Percentiles rank a stretch among this genome's conserved stretches.
phyloP scores from a whole-genome alignment of 805 yeast genomes.

The Starmerella geochares region DNA sequence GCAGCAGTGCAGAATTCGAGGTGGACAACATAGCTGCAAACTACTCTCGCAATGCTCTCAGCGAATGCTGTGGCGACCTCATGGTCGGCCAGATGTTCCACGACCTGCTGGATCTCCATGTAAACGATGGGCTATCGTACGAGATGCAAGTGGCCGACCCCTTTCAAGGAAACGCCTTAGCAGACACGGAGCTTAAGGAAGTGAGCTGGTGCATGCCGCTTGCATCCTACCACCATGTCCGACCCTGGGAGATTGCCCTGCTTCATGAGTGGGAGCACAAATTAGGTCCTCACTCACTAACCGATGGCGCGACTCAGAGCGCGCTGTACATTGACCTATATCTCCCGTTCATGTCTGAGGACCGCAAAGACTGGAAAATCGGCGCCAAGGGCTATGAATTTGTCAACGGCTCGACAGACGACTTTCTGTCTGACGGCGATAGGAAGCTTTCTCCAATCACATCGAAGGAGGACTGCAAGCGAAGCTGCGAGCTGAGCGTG shows the following conservation, averaged over 20 bases:
- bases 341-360: slow-evolving; percentile 28
- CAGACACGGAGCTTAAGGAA: slow-evolving; percentile 4
- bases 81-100: slow-evolving; percentile 27
- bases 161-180: slow-evolving; percentile 1
- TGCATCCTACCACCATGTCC: slow-evolving; percentile 4
- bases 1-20: slow-evolving; percentile 15
- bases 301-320: not conserved
- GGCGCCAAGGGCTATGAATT: not conserved
- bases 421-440: not conserved
- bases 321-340: slow-evolving; percentile 26
- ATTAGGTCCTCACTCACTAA: not conserved
- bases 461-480: slow-evolving; percentile 13
- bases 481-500: slow-evolving; percentile 12
- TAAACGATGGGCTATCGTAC: slow-evolving; percentile 9
- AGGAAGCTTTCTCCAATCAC: slow-evolving; percentile 18
- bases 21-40: slow-evolving; percentile 12
- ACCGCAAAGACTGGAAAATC: slow-evolving; percentile 24
- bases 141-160: slow-evolving; percentile 1
- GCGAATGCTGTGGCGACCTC: slow-evolving; percentile 32
- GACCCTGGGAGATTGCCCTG: slow-evolving; percentile 15
- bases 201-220: slow-evolving; percentile 14
- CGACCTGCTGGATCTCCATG: slow-evolving; percentile 16
- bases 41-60: slow-evolving; percentile 24
- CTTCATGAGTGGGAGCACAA: slow-evolving; percentile 11
- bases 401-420: not conserved